Conservation (phyloP, 805 yeast species). For the Ogataea populi-albae region DNA sequence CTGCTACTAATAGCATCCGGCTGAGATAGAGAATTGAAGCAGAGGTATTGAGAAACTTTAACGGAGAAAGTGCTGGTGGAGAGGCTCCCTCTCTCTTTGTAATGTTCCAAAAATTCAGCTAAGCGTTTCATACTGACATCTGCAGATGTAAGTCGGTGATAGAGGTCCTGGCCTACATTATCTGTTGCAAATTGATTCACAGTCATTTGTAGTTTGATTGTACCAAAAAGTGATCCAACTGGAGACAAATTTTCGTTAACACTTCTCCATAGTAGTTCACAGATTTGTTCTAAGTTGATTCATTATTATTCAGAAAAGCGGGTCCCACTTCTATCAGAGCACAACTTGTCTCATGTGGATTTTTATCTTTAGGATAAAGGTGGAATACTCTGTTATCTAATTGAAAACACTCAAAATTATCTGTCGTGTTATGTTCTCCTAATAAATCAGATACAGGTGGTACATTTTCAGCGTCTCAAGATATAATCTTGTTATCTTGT, state of each 20-base stretch:
- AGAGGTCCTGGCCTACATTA: not conserved
- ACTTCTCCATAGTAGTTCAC: not conserved
- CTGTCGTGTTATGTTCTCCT: too few relatives aligned
- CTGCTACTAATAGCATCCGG: too few relatives aligned
- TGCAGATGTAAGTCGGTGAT: too few relatives aligned
- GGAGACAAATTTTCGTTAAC: not conserved
- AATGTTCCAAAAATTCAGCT: not conserved
- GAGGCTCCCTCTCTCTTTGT: constrained; percentile 1
- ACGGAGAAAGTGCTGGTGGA: too few relatives aligned
- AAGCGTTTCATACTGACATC: not conserved
- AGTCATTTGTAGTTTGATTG: too few relatives aligned
- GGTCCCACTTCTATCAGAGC: not conserved
- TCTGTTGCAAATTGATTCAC: not conserved
- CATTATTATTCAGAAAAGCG: not conserved
- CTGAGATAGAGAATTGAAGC: too few relatives aligned
- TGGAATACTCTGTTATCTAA: not conserved
- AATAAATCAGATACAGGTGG: too few relatives aligned
- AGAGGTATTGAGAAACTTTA: too few relatives aligned
- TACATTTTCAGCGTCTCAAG: too few relatives aligned
- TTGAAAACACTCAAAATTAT: too few relatives aligned
- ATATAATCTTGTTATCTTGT: too few relatives aligned
- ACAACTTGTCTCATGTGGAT: not conserved
- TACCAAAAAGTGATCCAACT: constrained; percentile 1
- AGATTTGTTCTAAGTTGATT: not conserved
- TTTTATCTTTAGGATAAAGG: constrained; percentile 1